phyloP scores from a whole-genome alignment of 305 asterid genomes.

The Fraxinus dipetala region DNA sequence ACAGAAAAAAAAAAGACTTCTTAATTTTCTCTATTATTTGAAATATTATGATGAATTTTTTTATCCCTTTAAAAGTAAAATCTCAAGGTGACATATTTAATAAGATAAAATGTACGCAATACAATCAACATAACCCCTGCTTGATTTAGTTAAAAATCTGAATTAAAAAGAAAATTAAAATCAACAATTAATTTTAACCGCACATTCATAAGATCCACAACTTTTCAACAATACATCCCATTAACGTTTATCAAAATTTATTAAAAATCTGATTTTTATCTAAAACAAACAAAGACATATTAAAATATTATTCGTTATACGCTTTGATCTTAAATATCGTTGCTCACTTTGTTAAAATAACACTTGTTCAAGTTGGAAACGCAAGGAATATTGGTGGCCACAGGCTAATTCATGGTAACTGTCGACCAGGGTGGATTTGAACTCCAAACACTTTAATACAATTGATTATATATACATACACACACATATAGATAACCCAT shows the following conservation, averaged over 20 bases:
- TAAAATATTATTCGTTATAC: background rate
- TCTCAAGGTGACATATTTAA: background rate
- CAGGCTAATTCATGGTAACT: constrained; percentile 31
- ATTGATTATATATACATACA: constrained; percentile 17
- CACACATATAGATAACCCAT: constrained; percentile 26
- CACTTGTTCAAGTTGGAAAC: constrained; percentile 35
- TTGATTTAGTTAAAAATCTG: too few relatives aligned
- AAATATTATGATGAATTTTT: background rate
- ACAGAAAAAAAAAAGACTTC: background rate
- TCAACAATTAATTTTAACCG: too few relatives aligned
- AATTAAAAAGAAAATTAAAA: too few relatives aligned
- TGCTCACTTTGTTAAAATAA: background rate
- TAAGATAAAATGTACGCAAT: too few relatives aligned
- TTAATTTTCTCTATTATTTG: background rate
- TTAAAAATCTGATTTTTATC: background rate
- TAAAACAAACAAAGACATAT: background rate
- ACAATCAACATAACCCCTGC: too few relatives aligned
- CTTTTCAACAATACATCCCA: too few relatives aligned
- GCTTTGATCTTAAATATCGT: background rate
- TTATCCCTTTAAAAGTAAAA: background rate
- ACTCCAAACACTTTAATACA: constrained; percentile 27
- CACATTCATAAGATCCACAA: too few relatives aligned
- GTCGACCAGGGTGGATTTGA: constrained; percentile 33
- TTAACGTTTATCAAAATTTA: too few relatives aligned
- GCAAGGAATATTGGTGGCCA: constrained; percentile 50